Percentiles rank a stretch among this genome's conserved stretches.
Evolutionary conservation across 345 rosid genomes (phyloP).

Genomic region (Cochlearia excelsa): DNA sequence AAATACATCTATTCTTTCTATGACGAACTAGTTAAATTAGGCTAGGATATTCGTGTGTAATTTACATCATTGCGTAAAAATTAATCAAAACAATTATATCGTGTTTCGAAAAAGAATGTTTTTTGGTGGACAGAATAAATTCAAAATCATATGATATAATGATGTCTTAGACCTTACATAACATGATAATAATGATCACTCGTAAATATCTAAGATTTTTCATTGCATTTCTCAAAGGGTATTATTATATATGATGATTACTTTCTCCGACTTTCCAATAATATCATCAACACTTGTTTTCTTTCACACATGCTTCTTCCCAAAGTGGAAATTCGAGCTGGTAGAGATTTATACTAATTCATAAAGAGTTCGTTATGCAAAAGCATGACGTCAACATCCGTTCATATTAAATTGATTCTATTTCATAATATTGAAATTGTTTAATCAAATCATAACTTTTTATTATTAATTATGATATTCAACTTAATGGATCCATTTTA

Average conservation of each 20-base stretch:
- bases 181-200: constrained; percentile 15
- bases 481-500: no score
- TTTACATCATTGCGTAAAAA: background rate
- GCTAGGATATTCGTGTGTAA: background rate
- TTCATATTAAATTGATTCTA: constrained; percentile 2
- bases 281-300: constrained; percentile 19
- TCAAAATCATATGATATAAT: background rate
- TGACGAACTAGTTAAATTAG: background rate
- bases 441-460: no score
- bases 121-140: constrained; percentile 1
- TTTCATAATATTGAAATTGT: background rate
- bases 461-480: no score
- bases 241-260: background rate
- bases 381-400: constrained; percentile 15
- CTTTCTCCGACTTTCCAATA: constrained; percentile 17
- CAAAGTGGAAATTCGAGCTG: constrained; percentile 21
- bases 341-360: constrained; percentile 11
- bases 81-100: constrained; percentile 4
- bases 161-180: constrained; percentile 28
- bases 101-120: constrained; percentile 10
- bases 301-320: constrained; percentile 8
- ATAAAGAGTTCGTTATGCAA: constrained; percentile 18
- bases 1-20: background rate
- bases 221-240: background rate
- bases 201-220: background rate